Conservation (phyloP, 345 rosid species). For the Arabis alpina region DNA sequence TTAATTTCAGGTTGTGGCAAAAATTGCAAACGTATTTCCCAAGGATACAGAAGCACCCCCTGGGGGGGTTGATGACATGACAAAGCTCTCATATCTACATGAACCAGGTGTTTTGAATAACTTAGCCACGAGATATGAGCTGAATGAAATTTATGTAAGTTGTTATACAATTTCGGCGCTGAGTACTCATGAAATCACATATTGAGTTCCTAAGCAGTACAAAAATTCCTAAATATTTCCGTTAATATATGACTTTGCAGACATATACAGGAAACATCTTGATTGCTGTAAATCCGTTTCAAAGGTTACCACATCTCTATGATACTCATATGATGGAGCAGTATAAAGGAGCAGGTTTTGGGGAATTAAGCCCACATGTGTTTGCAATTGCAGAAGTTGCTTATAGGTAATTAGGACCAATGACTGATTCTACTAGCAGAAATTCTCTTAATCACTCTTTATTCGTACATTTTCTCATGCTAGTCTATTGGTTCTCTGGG, state of each 20-base stretch:
- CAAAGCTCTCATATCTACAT: conserved; percentile 97
- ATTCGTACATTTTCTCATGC: conserved; percentile 34
- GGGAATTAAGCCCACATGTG: conserved; percentile 98
- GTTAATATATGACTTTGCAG: conserved; percentile 48
- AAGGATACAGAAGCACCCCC: conserved; percentile 97
- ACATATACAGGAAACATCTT: conserved; percentile 98
- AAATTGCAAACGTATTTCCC: conserved; percentile 80
- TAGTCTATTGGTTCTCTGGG: conserved; percentile 36
- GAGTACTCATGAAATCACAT: conserved; percentile 3
- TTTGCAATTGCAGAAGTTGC: conserved; percentile 99
- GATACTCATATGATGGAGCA: conserved; percentile 99
- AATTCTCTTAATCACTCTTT: conserved; percentile 23
- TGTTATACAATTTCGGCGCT: conserved; percentile 31
- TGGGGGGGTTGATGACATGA: conserved; percentile 99
- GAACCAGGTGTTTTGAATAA: conserved; percentile 97
- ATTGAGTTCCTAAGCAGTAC: background rate
- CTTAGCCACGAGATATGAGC: conserved; percentile 94
- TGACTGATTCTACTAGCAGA: background rate
- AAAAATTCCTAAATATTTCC: conserved; percentile 30
- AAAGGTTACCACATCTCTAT: conserved; percentile 96
- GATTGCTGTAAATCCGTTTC: conserved; percentile 98
- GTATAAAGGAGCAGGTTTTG: conserved; percentile 96
- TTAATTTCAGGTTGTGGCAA: conserved; percentile 73
- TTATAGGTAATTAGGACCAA: conserved; percentile 64
- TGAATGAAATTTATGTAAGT: conserved; percentile 95